Percentiles rank a stretch among this genome's conserved stretches.
Evolutionary conservation across 2,329 filamentous ascomycete species (phyloP).

Genomic region (Grosmannia serpens): DNA sequence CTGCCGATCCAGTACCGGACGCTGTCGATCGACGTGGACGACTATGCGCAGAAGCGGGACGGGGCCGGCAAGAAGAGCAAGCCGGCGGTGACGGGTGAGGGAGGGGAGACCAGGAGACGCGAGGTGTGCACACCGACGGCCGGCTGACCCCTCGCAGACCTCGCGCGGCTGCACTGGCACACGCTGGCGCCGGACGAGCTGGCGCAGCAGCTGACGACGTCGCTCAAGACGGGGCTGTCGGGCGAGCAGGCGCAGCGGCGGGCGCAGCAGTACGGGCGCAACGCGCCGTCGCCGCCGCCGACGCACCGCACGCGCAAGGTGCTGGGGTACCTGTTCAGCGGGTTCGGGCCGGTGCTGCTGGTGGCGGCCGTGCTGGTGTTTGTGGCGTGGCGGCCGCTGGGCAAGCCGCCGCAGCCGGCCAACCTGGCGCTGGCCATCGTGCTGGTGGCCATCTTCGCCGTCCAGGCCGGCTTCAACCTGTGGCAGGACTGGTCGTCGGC

Average conservation of each 20-base stretch:
- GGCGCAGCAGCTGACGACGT: slow-evolving; percentile 46
- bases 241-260: slow-evolving; percentile 42
- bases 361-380: slow-evolving; percentile 61
- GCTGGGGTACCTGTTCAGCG: slow-evolving; percentile 63
- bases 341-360: slow-evolving; percentile 62
- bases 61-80: slow-evolving; percentile 31
- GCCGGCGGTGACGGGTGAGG: slow-evolving; percentile 4
- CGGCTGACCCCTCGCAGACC: slow-evolving; percentile 27
- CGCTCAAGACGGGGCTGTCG: slow-evolving; percentile 46
- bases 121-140: too few relatives aligned
- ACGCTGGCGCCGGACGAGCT: slow-evolving; percentile 45
- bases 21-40: slow-evolving; percentile 44
- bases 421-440: slow-evolving; percentile 67
- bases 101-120: too few relatives aligned
- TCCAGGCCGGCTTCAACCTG: slow-evolving; percentile 58
- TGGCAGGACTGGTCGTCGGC: slow-evolving; percentile 68
- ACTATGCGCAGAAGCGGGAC: slow-evolving; percentile 33
- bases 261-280: slow-evolving; percentile 50
- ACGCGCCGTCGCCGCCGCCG: slow-evolving; percentile 54
- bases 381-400: slow-evolving; percentile 64
- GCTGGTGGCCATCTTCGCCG: slow-evolving; percentile 55
- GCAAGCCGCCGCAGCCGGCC: slow-evolving; percentile 55
- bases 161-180: slow-evolving; percentile 58
- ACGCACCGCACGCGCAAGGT: slow-evolving; percentile 47
- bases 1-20: slow-evolving; percentile 45